Conservation (phyloP, 148 eudicot species). For the Rhododendron simsii region DNA sequence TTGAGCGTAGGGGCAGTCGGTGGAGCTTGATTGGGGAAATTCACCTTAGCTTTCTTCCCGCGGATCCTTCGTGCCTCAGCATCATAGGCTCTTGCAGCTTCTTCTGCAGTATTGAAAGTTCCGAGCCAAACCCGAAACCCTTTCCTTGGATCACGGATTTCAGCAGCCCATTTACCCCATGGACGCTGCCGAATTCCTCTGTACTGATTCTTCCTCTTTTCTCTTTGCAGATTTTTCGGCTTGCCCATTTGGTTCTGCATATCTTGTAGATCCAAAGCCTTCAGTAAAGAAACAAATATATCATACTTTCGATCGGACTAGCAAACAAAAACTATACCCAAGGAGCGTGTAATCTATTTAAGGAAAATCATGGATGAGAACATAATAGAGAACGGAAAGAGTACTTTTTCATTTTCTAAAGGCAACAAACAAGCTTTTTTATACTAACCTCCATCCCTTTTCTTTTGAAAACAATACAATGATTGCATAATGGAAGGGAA, state of each 20-base stretch:
- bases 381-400: too few relatives aligned
- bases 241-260: slow-evolving; percentile 38
- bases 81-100: slow-evolving; percentile 98
- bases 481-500: too few relatives aligned
- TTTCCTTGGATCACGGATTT: slow-evolving; percentile 93
- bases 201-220: slow-evolving; percentile 86
- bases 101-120: slow-evolving; percentile 47
- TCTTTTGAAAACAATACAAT: too few relatives aligned
- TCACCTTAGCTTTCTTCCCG: slow-evolving; percentile 89
- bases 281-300: slow-evolving; percentile 1
- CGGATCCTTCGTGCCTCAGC: slow-evolving; percentile 92
- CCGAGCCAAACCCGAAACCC: slow-evolving; percentile 98
- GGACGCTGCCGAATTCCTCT: slow-evolving; percentile 97
- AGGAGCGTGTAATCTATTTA: too few relatives aligned
- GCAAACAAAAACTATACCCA: too few relatives aligned
- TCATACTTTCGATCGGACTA: too few relatives aligned
- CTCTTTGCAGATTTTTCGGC: slow-evolving; percentile 61
- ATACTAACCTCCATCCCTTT: too few relatives aligned
- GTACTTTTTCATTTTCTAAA: too few relatives aligned
- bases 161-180: slow-evolving; percentile 99
- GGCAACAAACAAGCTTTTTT: too few relatives aligned
- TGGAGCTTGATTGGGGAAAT: slow-evolving; percentile 64
- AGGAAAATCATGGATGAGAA: too few relatives aligned
- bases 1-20: slow-evolving; percentile 28
- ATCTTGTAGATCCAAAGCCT: slow-evolving; percentile 37